A percentile compares a stretch with the other conserved stretches of the same genome.
phyloP scores from a whole-genome alignment of 768 basidiomycete species.

The Suillus clintonianus region DNA sequence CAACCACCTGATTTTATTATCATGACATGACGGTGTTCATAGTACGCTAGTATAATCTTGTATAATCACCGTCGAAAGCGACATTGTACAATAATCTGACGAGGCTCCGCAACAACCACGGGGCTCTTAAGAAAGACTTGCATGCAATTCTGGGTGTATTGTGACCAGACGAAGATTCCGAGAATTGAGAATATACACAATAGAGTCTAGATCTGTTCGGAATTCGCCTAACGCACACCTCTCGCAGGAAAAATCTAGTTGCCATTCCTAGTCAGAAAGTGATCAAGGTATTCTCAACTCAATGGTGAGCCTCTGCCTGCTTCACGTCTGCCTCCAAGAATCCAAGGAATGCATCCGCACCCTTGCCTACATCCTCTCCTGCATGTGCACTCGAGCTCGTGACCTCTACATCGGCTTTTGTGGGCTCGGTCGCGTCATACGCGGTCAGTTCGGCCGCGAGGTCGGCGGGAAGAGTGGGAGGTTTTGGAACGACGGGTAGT shows the following conservation, averaged over 20 bases:
- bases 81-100: not conserved
- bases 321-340: conserved; percentile 84
- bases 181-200: not conserved
- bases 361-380: conserved; percentile 31
- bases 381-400: conserved; percentile 27
- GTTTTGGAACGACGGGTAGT: conserved; percentile 69
- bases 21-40: not conserved
- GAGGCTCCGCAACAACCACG: not conserved
- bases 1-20: not conserved
- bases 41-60: not conserved
- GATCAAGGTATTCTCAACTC: conserved; percentile 8
- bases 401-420: conserved; percentile 44
- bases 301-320: conserved; percentile 61
- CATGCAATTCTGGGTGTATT: not conserved
- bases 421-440: conserved; percentile 83
- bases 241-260: not conserved
- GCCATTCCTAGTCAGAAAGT: not conserved
- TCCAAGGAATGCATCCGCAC: conserved; percentile 75
- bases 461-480: conserved; percentile 77
- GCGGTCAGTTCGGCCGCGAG: conserved; percentile 86
- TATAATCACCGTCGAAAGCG: not conserved
- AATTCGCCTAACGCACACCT: not conserved
- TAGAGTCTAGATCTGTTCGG: not conserved
- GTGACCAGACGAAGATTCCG: not conserved
- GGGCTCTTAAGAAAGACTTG: not conserved